Evolutionary conservation across 768 basidiomycete species (phyloP).

Genomic region (Holtermanniella nyarrowii): DNA sequence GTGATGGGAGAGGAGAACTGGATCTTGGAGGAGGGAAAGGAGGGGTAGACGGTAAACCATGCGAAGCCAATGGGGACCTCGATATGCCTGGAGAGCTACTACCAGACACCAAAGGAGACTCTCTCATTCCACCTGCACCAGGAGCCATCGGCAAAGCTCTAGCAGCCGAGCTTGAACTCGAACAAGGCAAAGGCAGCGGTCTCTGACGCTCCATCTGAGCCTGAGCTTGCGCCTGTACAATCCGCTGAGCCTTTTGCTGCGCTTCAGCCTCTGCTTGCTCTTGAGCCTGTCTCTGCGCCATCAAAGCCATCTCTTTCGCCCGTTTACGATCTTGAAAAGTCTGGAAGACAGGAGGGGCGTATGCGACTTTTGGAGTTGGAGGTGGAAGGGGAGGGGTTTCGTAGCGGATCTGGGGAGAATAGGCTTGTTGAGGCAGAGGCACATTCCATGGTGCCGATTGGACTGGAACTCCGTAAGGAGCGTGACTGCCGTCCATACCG

Average conservation of each 20-base stretch:
- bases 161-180: background rate
- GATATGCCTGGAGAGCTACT: too few relatives aligned
- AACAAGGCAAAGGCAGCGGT: slow-evolving; percentile 2
- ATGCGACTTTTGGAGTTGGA: slow-evolving; percentile 22
- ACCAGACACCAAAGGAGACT: too few relatives aligned
- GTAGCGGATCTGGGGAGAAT: background rate
- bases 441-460: background rate
- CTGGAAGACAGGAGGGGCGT: slow-evolving; percentile 30
- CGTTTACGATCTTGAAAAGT: slow-evolving; percentile 33
- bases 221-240: too few relatives aligned
- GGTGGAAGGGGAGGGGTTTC: slow-evolving; percentile 14
- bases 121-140: too few relatives aligned
- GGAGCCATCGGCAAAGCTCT: background rate
- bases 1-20: slow-evolving; percentile 5
- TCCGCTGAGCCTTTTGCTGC: too few relatives aligned
- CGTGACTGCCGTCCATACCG: background rate
- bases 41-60: too few relatives aligned
- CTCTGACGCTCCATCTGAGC: too few relatives aligned
- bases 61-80: too few relatives aligned
- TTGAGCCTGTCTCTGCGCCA: slow-evolving; percentile 2
- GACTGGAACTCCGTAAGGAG: background rate
- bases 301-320: slow-evolving; percentile 23
- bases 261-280: background rate
- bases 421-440: background rate
- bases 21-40: slow-evolving; percentile 8